Base-by-base conservation (phyloP, 2,329 filamentous ascomycete genomes). In the Hawksworthiomyces lignivorus region DNA sequence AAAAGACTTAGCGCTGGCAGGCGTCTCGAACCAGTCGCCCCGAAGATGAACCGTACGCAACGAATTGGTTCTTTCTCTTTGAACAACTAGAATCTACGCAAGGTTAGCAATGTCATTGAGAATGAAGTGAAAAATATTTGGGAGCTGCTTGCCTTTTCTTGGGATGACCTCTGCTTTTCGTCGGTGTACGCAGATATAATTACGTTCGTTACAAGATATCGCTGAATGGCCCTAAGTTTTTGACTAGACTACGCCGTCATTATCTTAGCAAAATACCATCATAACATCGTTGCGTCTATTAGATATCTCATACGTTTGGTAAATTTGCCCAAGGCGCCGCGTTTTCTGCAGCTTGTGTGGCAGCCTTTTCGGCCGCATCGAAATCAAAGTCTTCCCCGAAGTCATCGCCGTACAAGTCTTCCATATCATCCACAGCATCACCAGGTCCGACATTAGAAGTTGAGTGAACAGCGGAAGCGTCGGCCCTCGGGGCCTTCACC, bases 1-100 rank as follows among this genome's bases (percentile, higher is more conserved):
- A 56, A 84, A 90, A 1, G 84, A 80, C 24, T 84, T 82, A 32
- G 84, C 22, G 42, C 43, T 48, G 29, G 84, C 48, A 22, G 83
- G 77, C 7, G 86, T 94, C 36, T 90, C 84, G 48, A 78, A 75
- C 92, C 92, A 98, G 36, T 87, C 84, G 44, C 86, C 87, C 45
- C 90, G 80, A 26, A 98, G 74, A 40, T 81, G 76, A 22, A 97
- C 80, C 2, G 76, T 78, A 52, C 75, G 83, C 48, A 74, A 70
- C 7, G 68, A 62, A 46, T 82, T 80, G 1, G 75, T 80, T 45
- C 73, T 79, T 51, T 96, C 88, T 39, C 84, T 80, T 62, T 89
- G 80, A 20, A 95, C 84, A n/a, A 85, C 63, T 4, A 98, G 68
- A 33, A 94, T 73, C 84, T 94, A 24, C 12, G 18, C 4, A 17